Evolutionary conservation across 495 filamentous ascomycete genomes (phyloP).

Genomic region (Aspergillus ellipticus): DNA sequence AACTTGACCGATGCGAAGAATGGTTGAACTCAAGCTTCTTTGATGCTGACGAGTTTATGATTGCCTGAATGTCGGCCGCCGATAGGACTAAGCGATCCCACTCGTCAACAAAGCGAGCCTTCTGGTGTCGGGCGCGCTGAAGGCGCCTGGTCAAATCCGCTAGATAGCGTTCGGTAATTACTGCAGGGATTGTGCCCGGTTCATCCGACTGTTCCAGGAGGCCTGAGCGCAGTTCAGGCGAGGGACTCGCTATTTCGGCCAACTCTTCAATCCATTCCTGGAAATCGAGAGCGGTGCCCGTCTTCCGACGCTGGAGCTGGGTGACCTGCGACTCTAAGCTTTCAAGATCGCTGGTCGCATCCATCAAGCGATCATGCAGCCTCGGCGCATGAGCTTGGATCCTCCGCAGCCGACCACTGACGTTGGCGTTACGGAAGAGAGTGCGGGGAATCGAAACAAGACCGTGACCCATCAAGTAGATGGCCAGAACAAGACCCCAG

Average conservation of each 20-base stretch:
- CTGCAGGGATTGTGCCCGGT: conserved; percentile 55
- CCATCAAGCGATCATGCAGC: conserved; percentile 81
- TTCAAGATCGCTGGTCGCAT: conserved; percentile 76
- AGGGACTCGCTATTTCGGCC: conserved; percentile 60
- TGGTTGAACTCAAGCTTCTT: conserved; percentile 73
- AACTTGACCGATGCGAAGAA: conserved; percentile 51
- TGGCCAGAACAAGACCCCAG: conserved; percentile 85
- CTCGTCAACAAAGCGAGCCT: conserved; percentile 74
- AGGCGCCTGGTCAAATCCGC: conserved; percentile 83
- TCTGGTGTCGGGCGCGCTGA: conserved; percentile 74
- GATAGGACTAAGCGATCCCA: conserved; percentile 77
- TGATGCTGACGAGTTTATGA: conserved; percentile 78
- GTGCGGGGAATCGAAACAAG: conserved; percentile 84
- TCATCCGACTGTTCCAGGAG: conserved; percentile 34
- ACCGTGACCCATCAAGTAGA: conserved; percentile 96
- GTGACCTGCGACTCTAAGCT: conserved; percentile 74
- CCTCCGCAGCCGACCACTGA: conserved; percentile 64
- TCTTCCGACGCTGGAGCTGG: conserved; percentile 75
- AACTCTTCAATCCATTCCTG: conserved; percentile 95
- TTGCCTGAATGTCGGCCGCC: conserved; percentile 70
- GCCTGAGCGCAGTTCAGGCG: conserved; percentile 59
- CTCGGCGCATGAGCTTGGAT: conserved; percentile 76
- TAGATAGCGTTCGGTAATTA: conserved; percentile 90
- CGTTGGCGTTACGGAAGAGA: conserved; percentile 70
- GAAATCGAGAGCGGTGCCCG: conserved; percentile 74